Evolutionary conservation across 306 rosid species (phyloP).

Genomic region (Corylus heterophylla): DNA sequence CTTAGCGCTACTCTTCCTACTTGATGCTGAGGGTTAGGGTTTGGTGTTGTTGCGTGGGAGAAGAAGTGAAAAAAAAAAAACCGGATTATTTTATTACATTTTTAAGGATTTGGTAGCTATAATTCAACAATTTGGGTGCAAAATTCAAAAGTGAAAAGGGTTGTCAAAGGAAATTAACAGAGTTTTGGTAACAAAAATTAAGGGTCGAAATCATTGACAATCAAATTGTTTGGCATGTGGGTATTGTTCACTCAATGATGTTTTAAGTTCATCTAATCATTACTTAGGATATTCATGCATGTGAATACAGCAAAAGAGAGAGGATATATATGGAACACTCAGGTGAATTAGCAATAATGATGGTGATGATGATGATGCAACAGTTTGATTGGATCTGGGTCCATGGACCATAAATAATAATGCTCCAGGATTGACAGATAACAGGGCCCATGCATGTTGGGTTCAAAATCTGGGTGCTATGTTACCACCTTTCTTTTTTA

Average conservation of each 20-base stretch:
- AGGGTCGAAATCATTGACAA: slow-evolving; percentile 3
- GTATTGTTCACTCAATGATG: neutral
- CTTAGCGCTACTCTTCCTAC: too few species aligned
- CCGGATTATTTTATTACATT: too few species aligned
- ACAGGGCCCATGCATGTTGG: neutral
- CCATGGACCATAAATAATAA: neutral
- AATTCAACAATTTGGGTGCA: too few species aligned
- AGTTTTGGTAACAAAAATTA: neutral
- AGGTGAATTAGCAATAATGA: too few species aligned
- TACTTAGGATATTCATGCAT: neutral
- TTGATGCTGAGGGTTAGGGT: too few species aligned
- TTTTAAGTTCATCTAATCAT: neutral
- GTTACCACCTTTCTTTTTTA: neutral
- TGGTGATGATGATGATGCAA: neutral
- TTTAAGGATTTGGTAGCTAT: too few species aligned
- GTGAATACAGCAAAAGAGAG: neutral
- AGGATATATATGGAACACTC: too few species aligned
- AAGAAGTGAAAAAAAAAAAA: too few species aligned
- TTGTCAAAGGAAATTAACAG: too few species aligned
- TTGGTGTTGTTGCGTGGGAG: too few species aligned
- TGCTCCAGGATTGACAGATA: neutral
- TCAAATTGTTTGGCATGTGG: neutral
- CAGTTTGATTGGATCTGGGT: neutral
- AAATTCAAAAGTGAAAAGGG: too few species aligned
- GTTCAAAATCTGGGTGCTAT: neutral